Conservation (phyloP, 495 filamentous ascomycete genomes). For the Cercophora newfieldiana region DNA sequence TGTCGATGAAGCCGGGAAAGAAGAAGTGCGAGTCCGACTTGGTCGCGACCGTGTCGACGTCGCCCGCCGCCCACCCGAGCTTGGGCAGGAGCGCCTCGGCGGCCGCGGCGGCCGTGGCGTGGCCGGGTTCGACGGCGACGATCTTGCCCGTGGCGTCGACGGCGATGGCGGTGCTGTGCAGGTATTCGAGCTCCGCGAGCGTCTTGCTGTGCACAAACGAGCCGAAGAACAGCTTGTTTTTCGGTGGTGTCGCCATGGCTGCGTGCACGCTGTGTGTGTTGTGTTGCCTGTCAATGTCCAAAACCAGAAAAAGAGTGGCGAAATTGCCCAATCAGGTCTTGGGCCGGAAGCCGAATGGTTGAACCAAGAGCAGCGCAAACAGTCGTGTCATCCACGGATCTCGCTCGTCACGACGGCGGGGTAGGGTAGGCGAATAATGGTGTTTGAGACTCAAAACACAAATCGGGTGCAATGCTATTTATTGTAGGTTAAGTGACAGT, state of each 20-base stretch:
- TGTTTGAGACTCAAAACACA: neutral
- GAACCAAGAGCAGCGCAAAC: neutral
- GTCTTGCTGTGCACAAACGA: slow-evolving; percentile 60
- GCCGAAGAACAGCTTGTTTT: slow-evolving; percentile 48
- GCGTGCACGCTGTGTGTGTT: neutral
- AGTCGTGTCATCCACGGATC: neutral
- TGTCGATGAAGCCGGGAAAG: slow-evolving; percentile 95
- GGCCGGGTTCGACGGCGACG: slow-evolving; percentile 48
- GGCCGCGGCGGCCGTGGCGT: slow-evolving; percentile 25
- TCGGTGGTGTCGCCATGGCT: slow-evolving; percentile 4
- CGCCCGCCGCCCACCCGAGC: slow-evolving; percentile 40
- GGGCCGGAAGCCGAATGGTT: neutral
- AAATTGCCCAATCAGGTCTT: neutral
- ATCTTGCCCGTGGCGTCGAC: slow-evolving; percentile 70
- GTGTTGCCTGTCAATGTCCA: neutral
- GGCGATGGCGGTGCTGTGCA: slow-evolving; percentile 61
- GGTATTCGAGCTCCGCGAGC: slow-evolving; percentile 55
- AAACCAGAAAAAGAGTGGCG: neutral
- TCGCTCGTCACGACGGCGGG: neutral
- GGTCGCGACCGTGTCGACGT: slow-evolving; percentile 38
- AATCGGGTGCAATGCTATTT: neutral
- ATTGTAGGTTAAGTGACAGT: too few relatives aligned
- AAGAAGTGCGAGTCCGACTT: slow-evolving; percentile 64
- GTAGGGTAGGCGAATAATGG: neutral
- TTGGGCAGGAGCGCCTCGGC: slow-evolving; percentile 26